Base-by-base conservation (phyloP, 257 asterid genomes). In the Agastache rugosa region DNA sequence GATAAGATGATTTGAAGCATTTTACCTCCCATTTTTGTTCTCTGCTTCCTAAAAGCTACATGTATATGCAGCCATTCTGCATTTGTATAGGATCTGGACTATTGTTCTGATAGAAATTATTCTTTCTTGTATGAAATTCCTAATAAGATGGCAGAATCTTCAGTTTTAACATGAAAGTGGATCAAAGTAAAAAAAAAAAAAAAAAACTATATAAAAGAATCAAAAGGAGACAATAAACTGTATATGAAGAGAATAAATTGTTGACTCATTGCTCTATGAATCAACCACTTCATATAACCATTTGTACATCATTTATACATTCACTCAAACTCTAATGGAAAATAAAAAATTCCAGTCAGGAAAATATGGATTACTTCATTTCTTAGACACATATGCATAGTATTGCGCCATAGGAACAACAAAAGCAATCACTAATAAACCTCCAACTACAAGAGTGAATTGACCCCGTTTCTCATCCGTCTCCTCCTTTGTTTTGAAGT, bases 391-490 rank as follows among this genome's bases (percentile, higher is more conserved):
- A 74, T 92, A 95, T 5, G 99, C 99, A 67, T 82, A 92, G 84
- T 95, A 92, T 81, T 95, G 99, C 16, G 98, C 98, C 99, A 92
- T 95, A 8, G 98, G 98, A 82, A 92, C 98, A 78, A 95, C 98
- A 60, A 95, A 95, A 81, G 99, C 99, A 81, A 92, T 93, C 50
- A 95, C 99, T 77, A 95, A 82, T 88, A 94, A 83, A 78, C 98
- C 99, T 85, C 99, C 97, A 78, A 95, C 97, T 0, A 89, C 97
- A 82, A 93, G 97, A 50, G 96, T 81, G 88, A 93, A 95, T 73
- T 92, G 97, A 37, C 96, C 98, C 74, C 99, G 87, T 86, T 95
- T 91, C 87, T 90, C 98, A 0, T 90, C 98, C 2, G 98, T 95
- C 83, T 95, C 98, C 76, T 95, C 99, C 75, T 69, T 81, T 39